Base-by-base conservation (phyloP, 306 rosid species). In the Citrullus colocynthis region DNA sequence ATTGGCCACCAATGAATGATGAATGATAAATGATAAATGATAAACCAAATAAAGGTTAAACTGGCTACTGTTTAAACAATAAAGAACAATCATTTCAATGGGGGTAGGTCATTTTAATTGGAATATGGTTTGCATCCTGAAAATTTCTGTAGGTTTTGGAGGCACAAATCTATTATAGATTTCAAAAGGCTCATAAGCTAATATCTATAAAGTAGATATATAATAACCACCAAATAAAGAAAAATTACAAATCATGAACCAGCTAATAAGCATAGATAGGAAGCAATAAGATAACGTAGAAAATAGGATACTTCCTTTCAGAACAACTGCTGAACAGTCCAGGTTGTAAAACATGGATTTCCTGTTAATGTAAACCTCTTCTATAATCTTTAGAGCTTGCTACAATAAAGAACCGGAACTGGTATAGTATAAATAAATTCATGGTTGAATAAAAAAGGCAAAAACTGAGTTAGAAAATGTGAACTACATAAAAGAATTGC, bases 221-320 rank as follows among this genome's bases (percentile, higher is more conserved):
- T 2, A 44, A 45, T 57, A 70, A 42, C 57, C 57, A 70, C n/a
- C 37, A 70, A 45, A 45, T 45, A 15, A 69, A 69, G 11, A 69
- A 69, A 20, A 44, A 13, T 21, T 69, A 69, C 0, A 45, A 20
- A 70, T 44, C 6, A 44, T 44, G 39, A 45, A 44, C 7, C 28
- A 70, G 37, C 11, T 6, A 70, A 45, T 20, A 70, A 13, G 45
- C 3, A 41, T 70, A 45, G 56, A 70, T 21, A 70, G 39, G n/a
- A 41, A 67, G 54, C 74, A 67, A 9, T 37, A 41, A 32, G 21
- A 51, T 37, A 82, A 74, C 75, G 12, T 32, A 60, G 24, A 75
- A 48, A 59, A 28, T 78, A 41, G 92, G 95, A 93, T 93, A 91
- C 98, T 88, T 41, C 84, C 82, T 85, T 74, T 84, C 6, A 88